Evolutionary conservation across 2,329 filamentous ascomycete species (phyloP).

Genomic region (Gnomoniopsis sp.): DNA sequence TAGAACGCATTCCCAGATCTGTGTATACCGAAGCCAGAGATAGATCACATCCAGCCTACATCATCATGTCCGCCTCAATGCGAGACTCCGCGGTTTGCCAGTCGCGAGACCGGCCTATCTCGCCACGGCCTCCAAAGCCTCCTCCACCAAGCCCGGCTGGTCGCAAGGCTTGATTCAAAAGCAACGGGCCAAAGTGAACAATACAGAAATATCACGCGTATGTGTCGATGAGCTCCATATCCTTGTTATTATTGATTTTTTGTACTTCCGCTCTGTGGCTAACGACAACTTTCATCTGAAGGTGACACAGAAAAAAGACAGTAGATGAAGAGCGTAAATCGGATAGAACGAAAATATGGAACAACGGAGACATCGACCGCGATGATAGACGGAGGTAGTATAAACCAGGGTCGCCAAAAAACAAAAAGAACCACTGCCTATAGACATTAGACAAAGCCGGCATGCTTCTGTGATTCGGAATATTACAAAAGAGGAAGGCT

Average conservation of each 20-base stretch:
- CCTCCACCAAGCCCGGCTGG: slow-evolving; percentile 25
- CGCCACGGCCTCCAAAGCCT: slow-evolving; percentile 34
- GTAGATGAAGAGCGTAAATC: no score
- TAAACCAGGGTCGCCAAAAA: background rate
- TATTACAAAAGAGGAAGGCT: background rate
- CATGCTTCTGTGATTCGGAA: background rate
- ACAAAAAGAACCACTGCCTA: background rate
- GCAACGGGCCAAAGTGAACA: background rate
- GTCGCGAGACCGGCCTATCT: slow-evolving; percentile 32
- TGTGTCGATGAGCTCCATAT: no score
- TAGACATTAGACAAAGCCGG: background rate
- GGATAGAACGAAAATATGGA: background rate
- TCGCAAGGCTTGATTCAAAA: background rate
- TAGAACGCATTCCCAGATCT: no score
- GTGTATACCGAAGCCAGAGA: background rate
- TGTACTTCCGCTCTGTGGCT: no score
- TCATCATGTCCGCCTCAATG: background rate
- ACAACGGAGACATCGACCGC: background rate
- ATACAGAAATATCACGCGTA: no score
- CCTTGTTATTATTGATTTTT: no score
- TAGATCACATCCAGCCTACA: background rate
- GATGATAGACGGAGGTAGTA: background rate
- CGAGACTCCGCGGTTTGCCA: background rate
- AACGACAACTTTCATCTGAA: no score
- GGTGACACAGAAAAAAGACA: no score